A percentile compares a stretch with the other conserved stretches of the same genome.
phyloP scores from a whole-genome alignment of 2,329 filamentous ascomycete species.

The Catunica adiposa region DNA sequence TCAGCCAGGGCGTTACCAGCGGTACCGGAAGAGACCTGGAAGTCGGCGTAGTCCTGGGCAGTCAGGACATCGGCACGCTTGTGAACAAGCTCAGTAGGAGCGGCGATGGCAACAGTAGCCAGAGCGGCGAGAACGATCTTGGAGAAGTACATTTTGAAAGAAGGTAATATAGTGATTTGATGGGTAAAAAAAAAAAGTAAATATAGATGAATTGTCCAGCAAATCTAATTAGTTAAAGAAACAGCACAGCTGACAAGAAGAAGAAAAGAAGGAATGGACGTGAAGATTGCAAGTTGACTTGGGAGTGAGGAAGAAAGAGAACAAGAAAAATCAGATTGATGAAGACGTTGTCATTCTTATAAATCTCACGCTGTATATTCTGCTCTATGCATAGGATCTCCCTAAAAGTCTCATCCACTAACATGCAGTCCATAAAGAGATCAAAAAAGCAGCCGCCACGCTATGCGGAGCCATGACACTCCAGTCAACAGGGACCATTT shows the following conservation, averaged over 20 bases:
- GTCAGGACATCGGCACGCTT: slow-evolving; percentile 19
- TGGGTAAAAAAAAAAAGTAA: not conserved
- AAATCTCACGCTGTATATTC: not conserved
- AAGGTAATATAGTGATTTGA: not conserved
- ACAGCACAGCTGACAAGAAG: slow-evolving; percentile 13
- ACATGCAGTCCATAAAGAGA: not conserved
- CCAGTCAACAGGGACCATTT: not conserved
- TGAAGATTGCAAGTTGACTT: slow-evolving; percentile 5
- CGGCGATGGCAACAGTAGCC: slow-evolving; percentile 22
- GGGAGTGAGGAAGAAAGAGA: slow-evolving; percentile 12
- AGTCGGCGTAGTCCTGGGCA: slow-evolving; percentile 22
- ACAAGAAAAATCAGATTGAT: not conserved
- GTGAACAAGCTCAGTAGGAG: slow-evolving; percentile 21
- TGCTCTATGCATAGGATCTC: too few species aligned
- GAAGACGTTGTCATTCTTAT: not conserved
- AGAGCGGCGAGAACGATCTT: slow-evolving; percentile 24
- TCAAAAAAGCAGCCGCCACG: not conserved
- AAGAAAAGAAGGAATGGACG: slow-evolving; percentile 6
- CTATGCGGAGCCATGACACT: not conserved
- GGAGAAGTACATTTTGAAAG: slow-evolving; percentile 24
- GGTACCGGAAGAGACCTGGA: slow-evolving; percentile 34
- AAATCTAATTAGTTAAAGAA: slow-evolving; percentile 10
- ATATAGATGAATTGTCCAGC: slow-evolving; percentile 13
- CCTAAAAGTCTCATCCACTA: not conserved
- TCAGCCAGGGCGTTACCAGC: slow-evolving; percentile 37